These are phyloP conservation scores for Neckera pumila DNA, from an alignment of 225 moss, liverwort and hornwort genomes.

Conservation along the genomic window DNA sequence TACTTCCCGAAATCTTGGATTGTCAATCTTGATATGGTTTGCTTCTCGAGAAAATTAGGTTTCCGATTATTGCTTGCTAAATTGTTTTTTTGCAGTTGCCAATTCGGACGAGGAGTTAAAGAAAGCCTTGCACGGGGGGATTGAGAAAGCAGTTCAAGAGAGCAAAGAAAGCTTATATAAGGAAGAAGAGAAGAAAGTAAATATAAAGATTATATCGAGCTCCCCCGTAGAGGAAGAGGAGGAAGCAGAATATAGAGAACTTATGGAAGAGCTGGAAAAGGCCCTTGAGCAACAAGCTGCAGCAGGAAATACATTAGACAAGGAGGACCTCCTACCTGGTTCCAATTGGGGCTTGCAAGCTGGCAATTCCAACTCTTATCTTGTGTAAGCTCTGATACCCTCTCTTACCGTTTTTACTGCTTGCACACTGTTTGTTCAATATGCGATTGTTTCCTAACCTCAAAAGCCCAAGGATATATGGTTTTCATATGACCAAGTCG, in stretches of 20 bases:
- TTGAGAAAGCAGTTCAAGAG: slow-evolving; percentile 2
- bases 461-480: background rate
- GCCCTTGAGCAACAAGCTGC: slow-evolving; percentile 42
- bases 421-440: background rate
- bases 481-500: background rate
- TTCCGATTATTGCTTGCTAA: background rate
- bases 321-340: slow-evolving; percentile 17
- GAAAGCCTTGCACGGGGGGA: background rate
- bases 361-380: slow-evolving; percentile 41
- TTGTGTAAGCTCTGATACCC: slow-evolving; percentile 27
- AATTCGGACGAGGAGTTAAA: slow-evolving; percentile 8
- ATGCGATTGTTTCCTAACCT: background rate
- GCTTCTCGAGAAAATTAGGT: background rate
- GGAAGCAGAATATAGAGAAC: slow-evolving; percentile 55
- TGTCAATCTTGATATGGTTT: background rate
- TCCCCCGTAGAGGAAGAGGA: slow-evolving; percentile 31
- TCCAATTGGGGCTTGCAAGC: slow-evolving; percentile 46
- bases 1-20: background rate
- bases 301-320: slow-evolving; percentile 4
- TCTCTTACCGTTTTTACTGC: background rate
- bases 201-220: slow-evolving; percentile 22
- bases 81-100: slow-evolving; percentile 15
- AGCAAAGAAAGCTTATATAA: background rate
- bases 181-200: slow-evolving; percentile 27
- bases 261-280: slow-evolving; percentile 47